Evolutionary conservation across 768 basidiomycete genomes (phyloP).

Genomic region (Mycena polygramma): DNA sequence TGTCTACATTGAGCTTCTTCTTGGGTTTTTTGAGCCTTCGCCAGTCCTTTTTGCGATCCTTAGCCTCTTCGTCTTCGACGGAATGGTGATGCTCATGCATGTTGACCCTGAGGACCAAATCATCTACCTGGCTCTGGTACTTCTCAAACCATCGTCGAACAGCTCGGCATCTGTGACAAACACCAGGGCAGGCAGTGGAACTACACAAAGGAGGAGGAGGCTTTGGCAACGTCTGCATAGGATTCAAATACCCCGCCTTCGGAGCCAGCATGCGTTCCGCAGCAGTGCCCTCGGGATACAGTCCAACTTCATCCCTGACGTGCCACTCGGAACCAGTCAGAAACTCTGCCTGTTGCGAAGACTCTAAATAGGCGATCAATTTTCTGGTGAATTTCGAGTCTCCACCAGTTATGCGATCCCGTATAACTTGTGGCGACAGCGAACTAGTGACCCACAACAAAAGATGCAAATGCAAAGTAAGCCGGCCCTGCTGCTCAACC

Average conservation of each 20-base stretch:
- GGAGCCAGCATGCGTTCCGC: no score
- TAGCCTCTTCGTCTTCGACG: not conserved
- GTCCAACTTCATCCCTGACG: slow-evolving; percentile 8
- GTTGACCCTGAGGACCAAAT: slow-evolving; percentile 37
- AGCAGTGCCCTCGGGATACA: no score
- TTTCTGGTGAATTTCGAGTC: slow-evolving; percentile 42
- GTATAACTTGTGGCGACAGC: slow-evolving; percentile 50
- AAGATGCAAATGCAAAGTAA: slow-evolving; percentile 54
- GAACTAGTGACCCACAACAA: slow-evolving; percentile 50
- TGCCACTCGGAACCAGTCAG: slow-evolving; percentile 27
- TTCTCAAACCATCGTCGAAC: slow-evolving; percentile 29
- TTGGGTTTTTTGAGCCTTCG: not conserved
- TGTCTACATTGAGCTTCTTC: not conserved
- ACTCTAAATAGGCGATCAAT: slow-evolving; percentile 48
- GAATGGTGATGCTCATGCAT: slow-evolving; percentile 35
- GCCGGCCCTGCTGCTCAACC: slow-evolving; percentile 52
- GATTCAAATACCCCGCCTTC: no score
- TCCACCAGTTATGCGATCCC: slow-evolving; percentile 41
- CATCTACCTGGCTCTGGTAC: slow-evolving; percentile 35
- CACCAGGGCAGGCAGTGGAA: not conserved
- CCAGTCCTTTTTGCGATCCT: slow-evolving; percentile 2
- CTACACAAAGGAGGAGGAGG: slow-evolving; percentile 32
- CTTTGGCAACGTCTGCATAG: no score
- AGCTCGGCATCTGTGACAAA: slow-evolving; percentile 24
- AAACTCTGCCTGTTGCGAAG: slow-evolving; percentile 48